Conservation (phyloP, 768 basidiomycete species). For the Butyriboletus loyo region DNA sequence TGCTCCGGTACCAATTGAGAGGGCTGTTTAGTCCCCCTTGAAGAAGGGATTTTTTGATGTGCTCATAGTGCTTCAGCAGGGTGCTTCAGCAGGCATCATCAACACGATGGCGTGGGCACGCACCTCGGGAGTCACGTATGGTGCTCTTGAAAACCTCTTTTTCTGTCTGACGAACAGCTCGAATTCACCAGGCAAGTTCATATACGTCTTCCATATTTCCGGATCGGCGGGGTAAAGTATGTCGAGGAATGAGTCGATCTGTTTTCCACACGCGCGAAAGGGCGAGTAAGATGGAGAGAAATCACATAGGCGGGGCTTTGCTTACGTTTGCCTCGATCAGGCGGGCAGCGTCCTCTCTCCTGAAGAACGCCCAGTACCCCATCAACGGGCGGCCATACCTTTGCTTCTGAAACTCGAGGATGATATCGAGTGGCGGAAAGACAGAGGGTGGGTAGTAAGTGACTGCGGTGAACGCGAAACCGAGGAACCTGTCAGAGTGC, state of each 20-base stretch:
- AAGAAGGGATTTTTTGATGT: slow-evolving; percentile 25
- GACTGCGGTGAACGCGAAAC: slow-evolving; percentile 36
- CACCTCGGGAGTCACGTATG: slow-evolving; percentile 36
- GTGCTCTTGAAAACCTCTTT: slow-evolving; percentile 18
- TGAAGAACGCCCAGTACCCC: slow-evolving; percentile 44
- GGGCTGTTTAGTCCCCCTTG: slow-evolving; percentile 33
- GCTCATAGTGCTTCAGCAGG: slow-evolving; percentile 26
- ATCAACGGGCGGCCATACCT: slow-evolving; percentile 36
- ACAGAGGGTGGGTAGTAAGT: slow-evolving; percentile 31
- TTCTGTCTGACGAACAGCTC: slow-evolving; percentile 30
- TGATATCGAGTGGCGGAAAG: slow-evolving; percentile 25
- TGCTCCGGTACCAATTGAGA: slow-evolving; percentile 38
- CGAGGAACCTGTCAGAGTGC: slow-evolving; percentile 40
- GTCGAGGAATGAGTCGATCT: slow-evolving; percentile 41
- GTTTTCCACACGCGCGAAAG: background rate
- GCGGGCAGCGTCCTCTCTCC: slow-evolving; percentile 27
- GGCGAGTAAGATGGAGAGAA: background rate
- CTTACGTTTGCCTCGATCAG: slow-evolving; percentile 35
- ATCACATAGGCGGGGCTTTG: too few species aligned
- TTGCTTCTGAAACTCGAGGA: slow-evolving; percentile 26
- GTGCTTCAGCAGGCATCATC: background rate
- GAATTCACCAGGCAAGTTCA: slow-evolving; percentile 35
- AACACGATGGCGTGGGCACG: background rate
- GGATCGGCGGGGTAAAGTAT: slow-evolving; percentile 35
- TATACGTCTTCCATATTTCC: slow-evolving; percentile 32